These are phyloP conservation scores for Medicago truncatula DNA, from an alignment of 306 rosid genomes.

Conservation along the genomic window MtrunA17r5.0-ANR NC_053048.1:41652501-41653000, in stretches of 20 bases:
- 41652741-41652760: neutral
- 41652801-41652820: neutral
- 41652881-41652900: too few species aligned
- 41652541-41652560: slow-evolving; percentile 26
- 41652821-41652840: neutral
- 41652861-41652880: too few species aligned
- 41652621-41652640: slow-evolving; percentile 4
- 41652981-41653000: too few species aligned
- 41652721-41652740: neutral
- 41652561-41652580: slow-evolving; percentile 11
- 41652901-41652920: too few species aligned
- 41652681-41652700: neutral
- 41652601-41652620: neutral
- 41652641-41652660: neutral
- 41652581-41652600: slow-evolving; percentile 1
- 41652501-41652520: neutral
- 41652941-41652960: too few species aligned
- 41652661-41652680: neutral
- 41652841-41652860: too few species aligned
- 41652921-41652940: too few species aligned
- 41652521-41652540: neutral
- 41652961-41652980: too few species aligned
- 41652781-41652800: neutral
- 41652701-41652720: slow-evolving; percentile 21
- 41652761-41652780: neutral